Base-by-base conservation (phyloP, 78 protist genomes). In the Salpingoeca rosetta region DNA sequence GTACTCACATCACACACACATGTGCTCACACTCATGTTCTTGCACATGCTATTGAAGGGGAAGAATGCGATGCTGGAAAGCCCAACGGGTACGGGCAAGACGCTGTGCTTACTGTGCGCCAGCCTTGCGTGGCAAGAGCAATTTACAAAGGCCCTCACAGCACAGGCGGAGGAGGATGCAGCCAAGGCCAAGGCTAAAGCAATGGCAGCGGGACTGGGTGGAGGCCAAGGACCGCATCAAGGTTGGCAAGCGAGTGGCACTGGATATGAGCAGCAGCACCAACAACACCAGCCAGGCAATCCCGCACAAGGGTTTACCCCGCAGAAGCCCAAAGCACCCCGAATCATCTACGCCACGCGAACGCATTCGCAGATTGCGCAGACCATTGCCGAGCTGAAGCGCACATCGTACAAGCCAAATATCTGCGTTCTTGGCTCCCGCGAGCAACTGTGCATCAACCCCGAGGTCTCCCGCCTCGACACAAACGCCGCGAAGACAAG, bases 31-130 rank as follows among this genome's bases (percentile, higher is more conserved):
- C 41, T 3, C 3, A 26, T 41, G 12, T 83, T 35, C 76, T 36
- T 27, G 39, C 0, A n/a, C 28, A 42, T 40, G 38, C 77, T 31
- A 3, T 3, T 10, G 74, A 80, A 17, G 40, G 82, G 88, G 1
- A 0, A 38, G 10, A 87, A 94, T 28, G 98, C 97, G n/a, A 89
- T 96, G 76, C 88, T 96, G 7, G 98, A 96, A 77, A 76, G 88
- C 74, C 98, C 98, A 10, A 96, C 97, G 3, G 99, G 98, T 44
- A 97, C 99, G 0, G 99, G 99, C 0, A 98, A 98, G 89, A 98
- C 99, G 31, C 89, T 98, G 36, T 88, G 96, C 73, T 83, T 98
- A 42, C 89, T 98, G 40, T 95, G 98, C 45, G 89, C 97, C 26
- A 22, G 94, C 1, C 86, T 96, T 24, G 98, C 82, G 17, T 98